These are phyloP conservation scores for Astrothelium macrocarpum DNA, from an alignment of 495 filamentous ascomycete species.

Conservation along the genomic window DNA sequence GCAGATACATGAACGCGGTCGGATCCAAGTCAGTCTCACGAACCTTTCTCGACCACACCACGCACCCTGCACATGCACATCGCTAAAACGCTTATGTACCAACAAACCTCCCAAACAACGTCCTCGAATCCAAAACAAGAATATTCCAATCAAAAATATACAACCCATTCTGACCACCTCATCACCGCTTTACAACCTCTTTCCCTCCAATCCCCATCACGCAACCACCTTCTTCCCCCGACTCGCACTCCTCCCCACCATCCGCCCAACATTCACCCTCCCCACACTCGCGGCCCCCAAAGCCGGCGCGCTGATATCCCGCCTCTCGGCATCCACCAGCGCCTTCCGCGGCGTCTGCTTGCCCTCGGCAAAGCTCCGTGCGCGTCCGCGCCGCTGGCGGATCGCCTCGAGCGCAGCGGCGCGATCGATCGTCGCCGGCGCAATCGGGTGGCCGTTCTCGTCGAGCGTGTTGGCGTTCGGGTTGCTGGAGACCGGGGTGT, in stretches of 20 bases:
- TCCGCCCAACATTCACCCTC: background rate
- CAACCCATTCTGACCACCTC: background rate
- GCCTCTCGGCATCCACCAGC: conserved; percentile 29
- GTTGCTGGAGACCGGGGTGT: background rate
- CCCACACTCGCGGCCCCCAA: conserved; percentile 11
- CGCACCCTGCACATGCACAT: background rate
- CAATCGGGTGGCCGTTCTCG: background rate
- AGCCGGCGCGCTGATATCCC: conserved; percentile 35
- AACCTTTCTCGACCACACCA: background rate
- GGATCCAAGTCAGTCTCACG: background rate
- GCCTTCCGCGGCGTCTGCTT: conserved; percentile 31
- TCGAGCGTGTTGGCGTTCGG: background rate
- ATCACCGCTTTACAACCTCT: background rate
- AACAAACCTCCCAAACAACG: background rate
- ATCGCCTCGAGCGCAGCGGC: conserved; percentile 34
- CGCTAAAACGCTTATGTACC: background rate
- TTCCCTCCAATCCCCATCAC: background rate
- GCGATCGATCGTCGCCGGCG: conserved; percentile 25
- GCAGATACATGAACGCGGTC: background rate
- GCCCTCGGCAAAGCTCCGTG: conserved; percentile 31
- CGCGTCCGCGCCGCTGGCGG: conserved; percentile 30
- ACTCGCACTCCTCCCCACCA: conserved; percentile 1
- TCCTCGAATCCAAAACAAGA: background rate
- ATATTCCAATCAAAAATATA: background rate
- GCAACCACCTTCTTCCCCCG: background rate